These are phyloP conservation scores for Kodamaea kaohsiungensis DNA, from an alignment of 805 yeast species.

Conservation along the genomic window DNA sequence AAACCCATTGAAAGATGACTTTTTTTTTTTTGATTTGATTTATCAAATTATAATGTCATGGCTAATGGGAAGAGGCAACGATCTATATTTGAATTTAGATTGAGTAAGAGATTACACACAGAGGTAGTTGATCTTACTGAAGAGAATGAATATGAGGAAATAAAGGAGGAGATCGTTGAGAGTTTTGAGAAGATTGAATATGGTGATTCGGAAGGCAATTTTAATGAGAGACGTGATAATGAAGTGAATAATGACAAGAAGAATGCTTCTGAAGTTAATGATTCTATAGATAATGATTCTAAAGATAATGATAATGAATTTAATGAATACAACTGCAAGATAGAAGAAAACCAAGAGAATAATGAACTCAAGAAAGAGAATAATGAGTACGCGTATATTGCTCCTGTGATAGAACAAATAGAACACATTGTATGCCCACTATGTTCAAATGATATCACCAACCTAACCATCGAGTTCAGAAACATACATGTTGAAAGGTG, in stretches of 20 bases:
- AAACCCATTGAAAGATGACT: conserved; percentile 66
- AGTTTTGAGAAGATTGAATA: neutral
- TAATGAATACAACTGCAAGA: neutral
- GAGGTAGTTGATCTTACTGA: conserved; percentile 19
- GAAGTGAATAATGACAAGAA: neutral
- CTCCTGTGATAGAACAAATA: neutral
- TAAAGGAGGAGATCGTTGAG: neutral
- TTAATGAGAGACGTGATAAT: neutral
- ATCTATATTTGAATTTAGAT: conserved; percentile 25
- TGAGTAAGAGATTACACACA: conserved; percentile 4
- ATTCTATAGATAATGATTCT: neutral
- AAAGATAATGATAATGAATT: neutral
- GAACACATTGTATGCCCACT: conserved; percentile 48
- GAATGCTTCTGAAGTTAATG: neutral
- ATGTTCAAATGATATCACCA: conserved; percentile 43
- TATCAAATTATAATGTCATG: conserved; percentile 4
- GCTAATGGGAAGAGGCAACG: conserved; percentile 19
- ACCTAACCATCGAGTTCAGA: conserved; percentile 42
- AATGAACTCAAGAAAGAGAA: neutral
- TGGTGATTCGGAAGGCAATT: neutral
- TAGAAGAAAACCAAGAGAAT: too few species aligned
- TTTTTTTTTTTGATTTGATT: neutral
- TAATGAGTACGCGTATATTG: neutral
- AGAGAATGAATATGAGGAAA: conserved; percentile 7
- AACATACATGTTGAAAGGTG: conserved; percentile 60